Base-by-base conservation (phyloP, 2,329 filamentous ascomycete genomes). In the Ceratocystis lukuohia region DNA sequence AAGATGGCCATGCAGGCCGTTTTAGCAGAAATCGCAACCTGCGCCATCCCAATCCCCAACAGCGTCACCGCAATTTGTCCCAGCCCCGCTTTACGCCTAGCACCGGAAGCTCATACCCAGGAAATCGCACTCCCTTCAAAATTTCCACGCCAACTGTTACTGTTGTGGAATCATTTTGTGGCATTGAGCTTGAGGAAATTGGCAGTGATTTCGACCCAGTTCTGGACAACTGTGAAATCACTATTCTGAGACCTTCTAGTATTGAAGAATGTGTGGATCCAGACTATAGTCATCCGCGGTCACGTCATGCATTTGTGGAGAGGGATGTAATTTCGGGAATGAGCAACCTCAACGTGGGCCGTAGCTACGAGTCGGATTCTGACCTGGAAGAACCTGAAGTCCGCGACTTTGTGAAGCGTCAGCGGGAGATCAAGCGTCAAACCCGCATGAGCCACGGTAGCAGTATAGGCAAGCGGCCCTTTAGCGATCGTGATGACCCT, bases 351-450 rank as follows among this genome's bases (percentile, higher is more conserved):
- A 63, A 56, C 25, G 41, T 59, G 10, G 74, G 78, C 28, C 71
- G 79, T 10, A 77, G 80, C 68, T 75, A 76, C 50, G 68, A 69
- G 44, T 69, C 68, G 5, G 69, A 69, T 82, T 7, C 71, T 71
- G 68, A 87, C 82, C 45, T 80, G 74, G 20, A 87, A 76, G 4
- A 76, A 73, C 76, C 87, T 85, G 28, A 80, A 72, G 70, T 86
- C 82, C 0, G 79, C 72, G 2, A 74, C 44, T 70, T 70, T 48
- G 59, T 64, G 3, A 10, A 15, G 41, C 56, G 73, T 67, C 77
- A 77, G 62, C 76, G 78, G 45, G 77, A 77, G 62, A 74, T 78
- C 45, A 76, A 74, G 65, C 76, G 80, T 64, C 74, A 74, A 41
- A 77, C 77, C 50, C 75, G 80, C 28, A 77, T 80, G 72, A 81